A percentile compares a stretch with the other conserved stretches of the same genome.
Conservation (phyloP, 257 asterid genomes). For the Capsicum baccatum region DNA sequence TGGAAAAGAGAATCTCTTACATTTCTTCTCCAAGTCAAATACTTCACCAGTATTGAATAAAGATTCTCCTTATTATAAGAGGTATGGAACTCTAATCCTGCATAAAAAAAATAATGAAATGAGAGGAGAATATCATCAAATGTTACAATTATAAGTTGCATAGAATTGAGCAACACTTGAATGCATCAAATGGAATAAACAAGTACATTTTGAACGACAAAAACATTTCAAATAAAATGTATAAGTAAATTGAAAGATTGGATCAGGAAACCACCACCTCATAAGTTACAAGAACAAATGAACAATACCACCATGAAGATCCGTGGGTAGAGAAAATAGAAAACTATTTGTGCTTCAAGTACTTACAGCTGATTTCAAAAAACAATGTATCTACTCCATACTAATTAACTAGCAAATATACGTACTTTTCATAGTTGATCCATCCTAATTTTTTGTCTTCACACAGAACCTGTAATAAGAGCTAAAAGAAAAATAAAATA, state of each 20-base stretch:
- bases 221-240: no score
- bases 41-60: slow-evolving; percentile 24
- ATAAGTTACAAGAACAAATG: background rate
- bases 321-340: background rate
- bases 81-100: slow-evolving; percentile 91
- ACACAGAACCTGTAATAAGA: no score
- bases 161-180: background rate
- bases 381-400: background rate
- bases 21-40: background rate
- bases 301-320: background rate
- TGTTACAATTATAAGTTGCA: background rate
- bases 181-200: no score
- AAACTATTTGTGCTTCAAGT: background rate
- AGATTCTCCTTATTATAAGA: slow-evolving; percentile 93
- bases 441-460: no score
- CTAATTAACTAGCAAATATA: background rate
- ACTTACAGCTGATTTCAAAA: background rate
- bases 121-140: background rate
- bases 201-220: no score
- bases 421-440: no score
- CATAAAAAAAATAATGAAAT: background rate
- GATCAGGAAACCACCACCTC: background rate
- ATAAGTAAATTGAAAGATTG: no score
- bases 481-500: no score
- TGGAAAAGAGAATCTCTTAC: background rate